phyloP scores from a whole-genome alignment of 2,329 filamentous ascomycete species.

The Colletotrichum spinosum region DNA sequence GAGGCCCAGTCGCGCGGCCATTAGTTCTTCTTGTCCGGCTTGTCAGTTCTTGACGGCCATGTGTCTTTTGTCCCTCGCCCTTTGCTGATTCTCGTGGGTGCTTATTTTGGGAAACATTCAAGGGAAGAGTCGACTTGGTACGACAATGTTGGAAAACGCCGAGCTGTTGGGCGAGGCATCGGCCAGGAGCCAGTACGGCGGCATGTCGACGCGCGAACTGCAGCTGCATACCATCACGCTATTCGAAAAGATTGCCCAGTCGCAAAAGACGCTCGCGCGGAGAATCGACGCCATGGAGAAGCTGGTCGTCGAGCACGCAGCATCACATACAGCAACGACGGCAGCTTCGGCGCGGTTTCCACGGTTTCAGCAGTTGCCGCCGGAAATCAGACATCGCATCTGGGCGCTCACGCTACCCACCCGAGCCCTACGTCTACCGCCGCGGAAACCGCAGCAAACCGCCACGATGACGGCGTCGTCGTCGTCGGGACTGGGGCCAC shows the following conservation, averaged over 20 bases:
- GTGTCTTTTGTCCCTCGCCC: too few species aligned
- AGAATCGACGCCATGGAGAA: conserved; percentile 26
- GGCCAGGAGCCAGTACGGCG: neutral
- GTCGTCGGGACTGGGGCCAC: neutral
- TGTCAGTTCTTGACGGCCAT: too few species aligned
- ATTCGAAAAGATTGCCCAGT: conserved; percentile 29
- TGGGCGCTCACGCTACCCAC: conserved; percentile 21
- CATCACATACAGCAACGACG: neutral
- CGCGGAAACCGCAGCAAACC: neutral
- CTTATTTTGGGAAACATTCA: too few species aligned
- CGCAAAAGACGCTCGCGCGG: conserved; percentile 19
- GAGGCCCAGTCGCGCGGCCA: too few species aligned
- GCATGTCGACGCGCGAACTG: conserved; percentile 1
- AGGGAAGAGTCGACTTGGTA: too few species aligned
- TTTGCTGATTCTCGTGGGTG: too few species aligned
- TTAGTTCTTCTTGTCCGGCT: too few species aligned
- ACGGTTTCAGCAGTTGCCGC: conserved; percentile 29
- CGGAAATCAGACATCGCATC: conserved; percentile 22
- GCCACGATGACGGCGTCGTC: neutral
- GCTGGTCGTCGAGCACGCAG: neutral
- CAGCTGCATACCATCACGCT: conserved; percentile 25
- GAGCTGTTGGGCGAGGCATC: neutral
- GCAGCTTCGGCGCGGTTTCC: conserved; percentile 5
- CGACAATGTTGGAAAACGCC: too few species aligned
- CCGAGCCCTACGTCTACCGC: conserved; percentile 8